These are phyloP conservation scores for Solanum pennellii DNA, from an alignment of 257 asterid genomes.

Conservation along the genomic window DNA sequence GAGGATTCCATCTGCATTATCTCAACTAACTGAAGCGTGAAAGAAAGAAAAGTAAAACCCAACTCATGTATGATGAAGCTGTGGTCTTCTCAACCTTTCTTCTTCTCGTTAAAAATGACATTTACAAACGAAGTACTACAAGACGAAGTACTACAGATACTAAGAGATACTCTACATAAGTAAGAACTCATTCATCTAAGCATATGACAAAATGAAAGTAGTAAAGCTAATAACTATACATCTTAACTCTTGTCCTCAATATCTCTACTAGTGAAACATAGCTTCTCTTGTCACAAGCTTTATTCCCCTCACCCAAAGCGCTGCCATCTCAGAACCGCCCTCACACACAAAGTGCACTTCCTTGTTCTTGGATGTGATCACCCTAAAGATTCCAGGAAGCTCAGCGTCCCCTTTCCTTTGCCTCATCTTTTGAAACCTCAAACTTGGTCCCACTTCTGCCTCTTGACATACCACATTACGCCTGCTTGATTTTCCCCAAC, in stretches of 20 bases:
- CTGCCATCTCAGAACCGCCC: slow-evolving; percentile 53
- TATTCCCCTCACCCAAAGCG: slow-evolving; percentile 42
- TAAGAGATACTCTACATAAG: background rate
- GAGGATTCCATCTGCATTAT: background rate
- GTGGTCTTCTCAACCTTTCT: background rate
- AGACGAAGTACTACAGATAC: slow-evolving; percentile 5
- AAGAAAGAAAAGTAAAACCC: background rate
- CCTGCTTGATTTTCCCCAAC: slow-evolving; percentile 61
- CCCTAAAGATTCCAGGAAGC: slow-evolving; percentile 55
- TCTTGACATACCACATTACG: slow-evolving; percentile 56
- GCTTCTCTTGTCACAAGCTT: slow-evolving; percentile 23
- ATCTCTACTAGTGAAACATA: background rate
- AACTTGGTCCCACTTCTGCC: slow-evolving; percentile 53
- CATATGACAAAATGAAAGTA: slow-evolving; percentile 2
- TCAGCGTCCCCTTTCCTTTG: slow-evolving; percentile 35
- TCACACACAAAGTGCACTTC: slow-evolving; percentile 67
- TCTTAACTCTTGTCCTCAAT: background rate
- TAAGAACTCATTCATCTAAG: background rate
- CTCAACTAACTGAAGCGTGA: background rate
- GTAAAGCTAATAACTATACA: slow-evolving; percentile 9
- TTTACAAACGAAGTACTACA: slow-evolving; percentile 1
- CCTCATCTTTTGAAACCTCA: slow-evolving; percentile 34
- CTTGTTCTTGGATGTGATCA: slow-evolving; percentile 46
- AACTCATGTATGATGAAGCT: background rate
- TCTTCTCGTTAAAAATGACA: background rate